phyloP scores from a whole-genome alignment of 1,284 basidiomycete species.

The Fomes fomentarius region DNA sequence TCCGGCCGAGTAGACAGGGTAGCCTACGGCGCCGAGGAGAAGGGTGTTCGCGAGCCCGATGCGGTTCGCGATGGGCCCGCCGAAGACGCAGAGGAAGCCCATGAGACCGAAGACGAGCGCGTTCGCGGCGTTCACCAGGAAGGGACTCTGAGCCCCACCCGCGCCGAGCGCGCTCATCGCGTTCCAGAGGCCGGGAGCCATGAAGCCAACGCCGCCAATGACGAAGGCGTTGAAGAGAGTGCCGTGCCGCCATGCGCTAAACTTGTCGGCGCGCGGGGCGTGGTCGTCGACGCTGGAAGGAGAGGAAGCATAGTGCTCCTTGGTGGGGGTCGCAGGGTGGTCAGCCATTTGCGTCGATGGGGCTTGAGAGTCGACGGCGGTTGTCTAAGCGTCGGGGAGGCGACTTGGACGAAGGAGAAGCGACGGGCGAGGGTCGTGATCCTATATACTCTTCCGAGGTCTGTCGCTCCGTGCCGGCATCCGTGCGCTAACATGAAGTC shows the following conservation, averaged over 20 bases:
- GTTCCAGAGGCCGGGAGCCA: background rate
- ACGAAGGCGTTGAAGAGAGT: background rate
- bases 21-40: slow-evolving; percentile 16
- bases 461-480: too few relatives aligned
- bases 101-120: slow-evolving; percentile 12
- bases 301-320: too few relatives aligned
- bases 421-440: too few relatives aligned
- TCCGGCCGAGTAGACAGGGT: slow-evolving; percentile 12
- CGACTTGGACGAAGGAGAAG: too few relatives aligned
- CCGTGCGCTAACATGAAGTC: too few relatives aligned
- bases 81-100: background rate
- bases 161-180: background rate
- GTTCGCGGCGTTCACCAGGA: slow-evolving; percentile 8
- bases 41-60: slow-evolving; percentile 14
- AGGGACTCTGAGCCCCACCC: background rate
- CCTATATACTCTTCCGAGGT: too few relatives aligned
- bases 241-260: background rate
- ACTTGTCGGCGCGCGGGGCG: too few relatives aligned
- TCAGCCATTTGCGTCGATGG: too few relatives aligned
- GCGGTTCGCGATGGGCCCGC: slow-evolving; percentile 10
- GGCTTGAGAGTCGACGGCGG: too few relatives aligned
- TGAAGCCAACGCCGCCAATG: background rate
- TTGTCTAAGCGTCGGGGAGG: too few relatives aligned
- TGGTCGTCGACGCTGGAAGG: too few relatives aligned
- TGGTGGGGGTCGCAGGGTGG: too few relatives aligned